phyloP scores from a whole-genome alignment of 805 yeast species.

The Candida dajiaensis region DNA sequence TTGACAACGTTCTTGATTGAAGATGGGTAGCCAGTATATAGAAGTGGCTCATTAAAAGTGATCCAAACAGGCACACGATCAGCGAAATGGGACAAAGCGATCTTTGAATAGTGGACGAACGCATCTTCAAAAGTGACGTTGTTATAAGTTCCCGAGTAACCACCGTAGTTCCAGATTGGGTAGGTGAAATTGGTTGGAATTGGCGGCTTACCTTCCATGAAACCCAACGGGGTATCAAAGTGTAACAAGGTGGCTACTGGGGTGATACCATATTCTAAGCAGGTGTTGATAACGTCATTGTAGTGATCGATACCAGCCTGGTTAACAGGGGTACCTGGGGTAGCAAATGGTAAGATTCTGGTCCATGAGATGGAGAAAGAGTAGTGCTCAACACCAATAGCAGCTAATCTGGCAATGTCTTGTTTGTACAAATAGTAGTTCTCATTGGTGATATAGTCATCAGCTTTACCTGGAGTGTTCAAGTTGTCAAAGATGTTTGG shows the following conservation, averaged over 20 bases:
- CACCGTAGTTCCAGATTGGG: slow-evolving; percentile 1
- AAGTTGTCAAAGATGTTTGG: not conserved
- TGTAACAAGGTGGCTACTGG: not conserved
- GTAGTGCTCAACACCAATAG: not conserved
- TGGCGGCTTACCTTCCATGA: not conserved
- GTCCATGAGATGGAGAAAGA: not conserved
- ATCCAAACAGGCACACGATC: not conserved
- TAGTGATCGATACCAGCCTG: not conserved
- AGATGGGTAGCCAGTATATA: not conserved
- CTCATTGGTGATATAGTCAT: not conserved
- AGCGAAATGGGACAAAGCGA: not conserved
- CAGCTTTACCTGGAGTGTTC: not conserved
- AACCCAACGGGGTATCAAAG: not conserved
- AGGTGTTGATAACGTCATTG: not conserved
- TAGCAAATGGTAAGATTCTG: not conserved
- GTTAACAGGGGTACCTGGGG: not conserved
- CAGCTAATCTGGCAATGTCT: slow-evolving; percentile 1
- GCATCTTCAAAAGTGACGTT: slow-evolving; percentile 1
- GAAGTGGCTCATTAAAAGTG: not conserved
- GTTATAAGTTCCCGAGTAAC: not conserved
- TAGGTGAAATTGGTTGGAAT: not conserved
- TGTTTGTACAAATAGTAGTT: not conserved
- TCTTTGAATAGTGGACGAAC: not conserved
- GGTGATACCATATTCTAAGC: not conserved
- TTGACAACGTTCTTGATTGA: not conserved